Conservation (phyloP, 108 stramenopile genomes). For the Stephanodiscus triporus region DNA sequence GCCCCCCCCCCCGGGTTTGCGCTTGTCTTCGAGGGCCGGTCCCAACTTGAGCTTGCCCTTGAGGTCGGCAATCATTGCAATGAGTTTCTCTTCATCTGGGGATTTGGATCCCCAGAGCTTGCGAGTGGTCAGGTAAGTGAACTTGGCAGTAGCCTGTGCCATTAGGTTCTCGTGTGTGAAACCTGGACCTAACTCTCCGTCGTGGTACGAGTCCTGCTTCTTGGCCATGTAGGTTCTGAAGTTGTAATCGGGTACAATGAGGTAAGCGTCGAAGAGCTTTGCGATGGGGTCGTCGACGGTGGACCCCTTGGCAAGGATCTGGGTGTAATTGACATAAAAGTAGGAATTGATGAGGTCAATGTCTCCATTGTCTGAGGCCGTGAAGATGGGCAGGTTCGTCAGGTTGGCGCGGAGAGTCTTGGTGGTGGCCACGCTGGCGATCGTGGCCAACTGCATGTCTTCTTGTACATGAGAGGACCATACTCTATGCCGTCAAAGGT, state of each 20-base stretch:
- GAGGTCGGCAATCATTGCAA: too few relatives aligned
- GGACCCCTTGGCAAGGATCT: conserved; percentile 5
- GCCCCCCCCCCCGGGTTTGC: too few relatives aligned
- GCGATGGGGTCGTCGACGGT: conserved; percentile 6
- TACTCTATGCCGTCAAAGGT: not conserved
- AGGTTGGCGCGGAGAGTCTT: conserved; percentile 12
- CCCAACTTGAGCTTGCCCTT: too few relatives aligned
- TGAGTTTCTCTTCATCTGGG: too few relatives aligned
- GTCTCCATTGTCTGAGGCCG: too few relatives aligned
- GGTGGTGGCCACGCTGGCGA: conserved; percentile 9
- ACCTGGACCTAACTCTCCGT: not conserved
- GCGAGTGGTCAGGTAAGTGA: too few relatives aligned
- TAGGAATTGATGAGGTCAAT: conserved; percentile 4
- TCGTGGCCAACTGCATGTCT: conserved; percentile 6
- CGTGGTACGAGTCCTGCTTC: conserved; percentile 4
- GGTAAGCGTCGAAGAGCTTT: conserved; percentile 9
- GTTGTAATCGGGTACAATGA: not conserved
- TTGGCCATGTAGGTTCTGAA: conserved; percentile 9
- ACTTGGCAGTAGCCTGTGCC: too few relatives aligned
- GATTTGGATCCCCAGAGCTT: too few relatives aligned
- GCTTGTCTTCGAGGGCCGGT: too few relatives aligned
- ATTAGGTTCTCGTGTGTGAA: too few relatives aligned
- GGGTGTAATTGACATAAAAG: conserved; percentile 4
- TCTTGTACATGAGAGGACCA: not conserved
- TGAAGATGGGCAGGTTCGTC: not conserved